Conservation (phyloP, 1,284 basidiomycete genomes). For the Leccinum pachyderme region DNA sequence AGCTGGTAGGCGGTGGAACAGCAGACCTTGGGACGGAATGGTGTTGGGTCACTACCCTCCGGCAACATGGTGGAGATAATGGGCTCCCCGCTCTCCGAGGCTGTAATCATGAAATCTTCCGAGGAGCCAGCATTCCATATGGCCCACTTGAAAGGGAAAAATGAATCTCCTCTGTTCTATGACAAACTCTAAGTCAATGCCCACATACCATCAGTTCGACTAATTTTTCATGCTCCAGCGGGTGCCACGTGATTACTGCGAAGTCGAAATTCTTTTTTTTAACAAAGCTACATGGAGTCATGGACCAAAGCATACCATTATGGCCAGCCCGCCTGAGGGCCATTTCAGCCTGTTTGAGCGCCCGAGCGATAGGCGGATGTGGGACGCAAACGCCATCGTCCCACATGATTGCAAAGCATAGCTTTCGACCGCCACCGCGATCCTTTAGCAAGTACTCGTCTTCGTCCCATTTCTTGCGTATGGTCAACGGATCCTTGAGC, state of each 20-base stretch:
- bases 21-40: slow-evolving; percentile 18
- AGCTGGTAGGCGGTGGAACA: slow-evolving; percentile 46
- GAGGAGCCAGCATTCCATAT: slow-evolving; percentile 44
- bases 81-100: slow-evolving; percentile 48
- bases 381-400: slow-evolving; percentile 64
- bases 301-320: slow-evolving; percentile 41
- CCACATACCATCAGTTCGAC: slow-evolving; percentile 36
- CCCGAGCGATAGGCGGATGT: slow-evolving; percentile 69
- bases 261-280: background rate
- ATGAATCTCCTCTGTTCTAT: no score
- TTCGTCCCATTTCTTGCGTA: slow-evolving; percentile 66
- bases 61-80: slow-evolving; percentile 49
- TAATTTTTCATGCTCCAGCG: slow-evolving; percentile 43
- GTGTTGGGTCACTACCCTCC: slow-evolving; percentile 24
- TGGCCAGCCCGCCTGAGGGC: slow-evolving; percentile 69
- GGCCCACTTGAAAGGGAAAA: slow-evolving; percentile 26
- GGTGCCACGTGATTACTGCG: slow-evolving; percentile 39
- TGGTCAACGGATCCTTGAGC: slow-evolving; percentile 62
- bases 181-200: no score
- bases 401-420: slow-evolving; percentile 65
- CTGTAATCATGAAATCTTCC: slow-evolving; percentile 44
- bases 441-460: slow-evolving; percentile 56
- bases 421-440: slow-evolving; percentile 52
- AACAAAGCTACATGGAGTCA: background rate
- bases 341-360: slow-evolving; percentile 54